These are phyloP conservation scores for Piloderma croceum DNA, from an alignment of 768 basidiomycete species.

Conservation along the genomic window DNA sequence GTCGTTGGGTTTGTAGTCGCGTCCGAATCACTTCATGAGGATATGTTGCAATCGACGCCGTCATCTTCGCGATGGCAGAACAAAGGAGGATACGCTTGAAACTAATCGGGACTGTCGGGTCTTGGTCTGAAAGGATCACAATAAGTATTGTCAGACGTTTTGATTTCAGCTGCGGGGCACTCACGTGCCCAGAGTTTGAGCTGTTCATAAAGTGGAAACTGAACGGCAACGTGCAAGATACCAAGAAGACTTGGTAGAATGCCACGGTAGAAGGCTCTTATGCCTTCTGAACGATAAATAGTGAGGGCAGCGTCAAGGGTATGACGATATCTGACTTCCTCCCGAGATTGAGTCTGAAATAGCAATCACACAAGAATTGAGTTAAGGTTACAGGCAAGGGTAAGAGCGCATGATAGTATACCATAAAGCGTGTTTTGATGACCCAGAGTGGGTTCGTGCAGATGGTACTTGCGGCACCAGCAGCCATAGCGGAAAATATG, in stretches of 20 bases:
- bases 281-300: constrained; percentile 87
- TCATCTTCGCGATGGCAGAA: constrained; percentile 93
- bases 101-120: constrained; percentile 24
- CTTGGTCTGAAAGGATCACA: constrained; percentile 17
- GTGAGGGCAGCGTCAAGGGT: constrained; percentile 85
- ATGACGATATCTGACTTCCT: constrained; percentile 77
- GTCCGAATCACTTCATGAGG: constrained; percentile 99
- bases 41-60: constrained; percentile 91
- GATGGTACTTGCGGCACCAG: constrained; percentile 88
- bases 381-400: constrained; percentile 1
- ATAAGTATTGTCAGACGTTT: constrained; percentile 4
- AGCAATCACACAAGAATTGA: constrained; percentile 10
- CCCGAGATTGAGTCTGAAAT: constrained; percentile 72
- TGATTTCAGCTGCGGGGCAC: too few relatives aligned
- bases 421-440: constrained; percentile 99
- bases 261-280: constrained; percentile 89
- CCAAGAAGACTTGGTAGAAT: constrained; percentile 90
- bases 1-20: constrained; percentile 82
- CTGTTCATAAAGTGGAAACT: constrained; percentile 94
- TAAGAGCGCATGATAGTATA: constrained; percentile 27
- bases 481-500: constrained; percentile 92
- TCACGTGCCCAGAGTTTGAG: constrained; percentile 82
- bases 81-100: constrained; percentile 75
- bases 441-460: constrained; percentile 98
- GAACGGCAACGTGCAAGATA: constrained; percentile 91